Conservation (phyloP, 768 basidiomycete species). For the Pisolithus orientalis region DNA sequence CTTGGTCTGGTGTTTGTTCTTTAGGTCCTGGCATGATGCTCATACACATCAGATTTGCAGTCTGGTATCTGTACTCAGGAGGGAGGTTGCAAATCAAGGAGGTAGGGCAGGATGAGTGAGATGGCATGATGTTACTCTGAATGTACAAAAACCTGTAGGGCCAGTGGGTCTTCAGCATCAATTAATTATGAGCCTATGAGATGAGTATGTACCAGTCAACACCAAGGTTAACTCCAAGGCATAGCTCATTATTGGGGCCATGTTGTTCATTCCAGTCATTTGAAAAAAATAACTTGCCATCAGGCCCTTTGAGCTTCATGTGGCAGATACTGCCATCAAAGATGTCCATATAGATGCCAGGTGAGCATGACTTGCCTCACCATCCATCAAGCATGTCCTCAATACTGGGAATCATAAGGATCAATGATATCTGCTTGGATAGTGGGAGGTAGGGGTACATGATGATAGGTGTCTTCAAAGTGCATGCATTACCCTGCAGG, state of each 20-base stretch:
- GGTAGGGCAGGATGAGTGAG: slow-evolving; percentile 29
- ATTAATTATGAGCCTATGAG: neutral
- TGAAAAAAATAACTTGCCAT: too few relatives aligned
- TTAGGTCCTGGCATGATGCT: slow-evolving; percentile 24
- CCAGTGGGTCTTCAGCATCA: too few relatives aligned
- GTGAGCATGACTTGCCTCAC: neutral
- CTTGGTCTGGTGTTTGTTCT: slow-evolving; percentile 19
- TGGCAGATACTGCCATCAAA: slow-evolving; percentile 24
- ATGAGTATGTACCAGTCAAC: slow-evolving; percentile 24
- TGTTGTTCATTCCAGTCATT: neutral
- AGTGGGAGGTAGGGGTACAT: slow-evolving; percentile 5
- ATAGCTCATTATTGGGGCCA: slow-evolving; percentile 18
- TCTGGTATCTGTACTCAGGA: slow-evolving; percentile 15
- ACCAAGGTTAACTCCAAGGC: slow-evolving; percentile 23
- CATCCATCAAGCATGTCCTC: slow-evolving; percentile 14
- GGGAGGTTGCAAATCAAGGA: slow-evolving; percentile 28
- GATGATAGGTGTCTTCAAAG: neutral
- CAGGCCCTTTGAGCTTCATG: too few relatives aligned
- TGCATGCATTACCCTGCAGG: neutral
- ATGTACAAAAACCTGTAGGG: slow-evolving; percentile 31
- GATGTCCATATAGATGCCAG: slow-evolving; percentile 17
- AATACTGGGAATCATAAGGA: neutral
- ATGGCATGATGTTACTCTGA: slow-evolving; percentile 28
- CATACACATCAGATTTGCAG: slow-evolving; percentile 8
- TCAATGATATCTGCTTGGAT: neutral